A percentile compares a stretch with the other conserved stretches of the same genome.
phyloP scores from a whole-genome alignment of 2,329 filamentous ascomycete species.

The Blastomyces gilchristii region DNA sequence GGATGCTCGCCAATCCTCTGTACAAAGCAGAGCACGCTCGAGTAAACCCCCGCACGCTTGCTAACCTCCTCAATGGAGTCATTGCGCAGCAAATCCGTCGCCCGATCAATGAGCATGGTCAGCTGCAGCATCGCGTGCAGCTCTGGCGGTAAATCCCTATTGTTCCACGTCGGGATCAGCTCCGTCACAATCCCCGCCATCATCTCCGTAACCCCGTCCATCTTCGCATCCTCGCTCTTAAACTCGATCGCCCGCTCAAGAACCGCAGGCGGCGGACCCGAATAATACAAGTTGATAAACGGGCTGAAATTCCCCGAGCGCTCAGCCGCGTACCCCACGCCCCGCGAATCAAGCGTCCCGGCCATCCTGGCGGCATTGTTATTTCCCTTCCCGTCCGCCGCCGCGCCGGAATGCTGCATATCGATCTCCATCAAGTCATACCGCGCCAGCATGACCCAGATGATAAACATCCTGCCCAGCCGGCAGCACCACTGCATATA shows the following conservation, averaged over 20 bases:
- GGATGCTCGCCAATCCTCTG: constrained; percentile 26
- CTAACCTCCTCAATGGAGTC: constrained; percentile 33
- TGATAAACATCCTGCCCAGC: constrained; percentile 23
- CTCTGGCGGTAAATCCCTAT: constrained; percentile 20
- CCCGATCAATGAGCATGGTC: constrained; percentile 29
- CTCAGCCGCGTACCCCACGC: constrained; percentile 14
- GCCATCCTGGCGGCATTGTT: neutral
- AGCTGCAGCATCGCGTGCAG: constrained; percentile 27
- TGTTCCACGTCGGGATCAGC: constrained; percentile 11
- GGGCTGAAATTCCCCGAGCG: constrained; percentile 3
- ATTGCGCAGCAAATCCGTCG: constrained; percentile 32
- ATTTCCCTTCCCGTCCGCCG: constrained; percentile 4
- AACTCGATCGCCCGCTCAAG: constrained; percentile 9
- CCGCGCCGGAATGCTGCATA: neutral
- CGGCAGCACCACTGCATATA: constrained; percentile 28
- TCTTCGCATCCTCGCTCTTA: constrained; percentile 9
- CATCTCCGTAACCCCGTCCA: constrained; percentile 19
- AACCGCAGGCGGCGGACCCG: constrained; percentile 4
- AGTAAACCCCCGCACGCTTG: constrained; percentile 28
- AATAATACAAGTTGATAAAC: constrained; percentile 8
- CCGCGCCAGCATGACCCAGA: constrained; percentile 31
- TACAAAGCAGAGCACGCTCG: constrained; percentile 33
- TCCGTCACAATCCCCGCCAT: constrained; percentile 19
- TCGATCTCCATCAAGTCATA: constrained; percentile 24
- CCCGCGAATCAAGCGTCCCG: constrained; percentile 10